Percentiles rank a stretch among this genome's conserved stretches.
Conservation (phyloP, 345 rosid species). For the Populus davidiana region DNA sequence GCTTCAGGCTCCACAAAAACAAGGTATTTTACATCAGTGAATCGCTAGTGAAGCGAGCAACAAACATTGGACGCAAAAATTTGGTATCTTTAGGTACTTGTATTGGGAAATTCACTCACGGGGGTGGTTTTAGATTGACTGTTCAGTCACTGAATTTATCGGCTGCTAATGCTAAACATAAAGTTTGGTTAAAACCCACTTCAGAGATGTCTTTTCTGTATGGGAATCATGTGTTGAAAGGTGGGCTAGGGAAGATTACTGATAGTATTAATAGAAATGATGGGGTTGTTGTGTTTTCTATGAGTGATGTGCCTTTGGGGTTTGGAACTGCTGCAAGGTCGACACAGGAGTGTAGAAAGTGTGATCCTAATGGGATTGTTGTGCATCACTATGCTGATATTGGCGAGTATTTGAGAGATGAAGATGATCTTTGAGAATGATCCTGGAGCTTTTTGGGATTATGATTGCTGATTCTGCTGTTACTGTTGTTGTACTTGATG, state of each 20-base stretch:
- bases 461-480: background rate
- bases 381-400: slow-evolving; percentile 84
- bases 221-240: slow-evolving; percentile 87
- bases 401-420: slow-evolving; percentile 88
- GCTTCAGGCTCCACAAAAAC: slow-evolving; percentile 88
- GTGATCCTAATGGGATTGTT: slow-evolving; percentile 82
- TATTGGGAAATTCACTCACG: slow-evolving; percentile 82
- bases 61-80: slow-evolving; percentile 59
- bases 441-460: background rate
- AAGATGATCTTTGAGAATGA: slow-evolving; percentile 63
- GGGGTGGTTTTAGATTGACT: slow-evolving; percentile 70
- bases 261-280: slow-evolving; percentile 73
- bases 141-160: slow-evolving; percentile 52
- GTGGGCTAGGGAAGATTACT: slow-evolving; percentile 83
- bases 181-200: slow-evolving; percentile 92
- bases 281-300: slow-evolving; percentile 83
- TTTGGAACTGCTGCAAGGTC: slow-evolving; percentile 79
- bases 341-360: slow-evolving; percentile 80
- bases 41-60: slow-evolving; percentile 75
- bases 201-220: slow-evolving; percentile 94
- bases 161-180: slow-evolving; percentile 81
- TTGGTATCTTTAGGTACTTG: slow-evolving; percentile 70
- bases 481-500: background rate
- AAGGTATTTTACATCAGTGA: slow-evolving; percentile 77
- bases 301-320: slow-evolving; percentile 84